Evolutionary conservation across 2,329 filamentous ascomycete species (phyloP).

Genomic region (Exutisphaerella laricina): DNA sequence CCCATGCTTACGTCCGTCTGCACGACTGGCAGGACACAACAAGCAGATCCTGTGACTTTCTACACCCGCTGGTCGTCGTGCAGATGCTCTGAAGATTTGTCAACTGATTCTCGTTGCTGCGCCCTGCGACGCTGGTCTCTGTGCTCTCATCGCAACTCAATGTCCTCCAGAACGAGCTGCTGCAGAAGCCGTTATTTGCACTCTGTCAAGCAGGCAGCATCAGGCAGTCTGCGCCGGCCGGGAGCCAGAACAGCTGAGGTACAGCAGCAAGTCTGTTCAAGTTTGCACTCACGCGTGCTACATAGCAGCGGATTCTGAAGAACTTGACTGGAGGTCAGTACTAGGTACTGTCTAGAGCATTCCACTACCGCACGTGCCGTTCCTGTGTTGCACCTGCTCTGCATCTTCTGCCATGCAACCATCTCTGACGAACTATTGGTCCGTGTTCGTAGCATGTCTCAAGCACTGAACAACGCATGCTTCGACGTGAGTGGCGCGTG

Average conservation of each 20-base stretch:
- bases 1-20: conserved; percentile 12
- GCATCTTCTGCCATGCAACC: conserved; percentile 9
- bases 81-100: conserved; percentile 17
- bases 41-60: conserved; percentile 12
- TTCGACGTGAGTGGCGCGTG: conserved; percentile 6
- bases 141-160: conserved; percentile 9
- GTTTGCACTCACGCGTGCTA: conserved; percentile 14
- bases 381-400: conserved; percentile 20
- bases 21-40: conserved; percentile 13
- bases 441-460: conserved; percentile 20
- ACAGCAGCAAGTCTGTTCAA: conserved; percentile 10
- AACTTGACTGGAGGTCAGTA: background rate
- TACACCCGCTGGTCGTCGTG: conserved; percentile 3
- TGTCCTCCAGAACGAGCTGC: conserved; percentile 1
- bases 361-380: conserved; percentile 25
- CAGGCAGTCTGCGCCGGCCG: conserved; percentile 9
- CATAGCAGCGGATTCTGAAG: conserved; percentile 2
- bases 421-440: conserved; percentile 23
- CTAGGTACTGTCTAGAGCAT: conserved; percentile 8
- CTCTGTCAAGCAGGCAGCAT: conserved; percentile 5
- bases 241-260: conserved; percentile 6
- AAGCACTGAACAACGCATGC: conserved; percentile 9
- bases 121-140: conserved; percentile 9
- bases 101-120: conserved; percentile 11
- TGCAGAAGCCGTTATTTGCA: conserved; percentile 3